Base-by-base conservation (phyloP, 345 rosid species). In the Citrus australasica region DNA sequence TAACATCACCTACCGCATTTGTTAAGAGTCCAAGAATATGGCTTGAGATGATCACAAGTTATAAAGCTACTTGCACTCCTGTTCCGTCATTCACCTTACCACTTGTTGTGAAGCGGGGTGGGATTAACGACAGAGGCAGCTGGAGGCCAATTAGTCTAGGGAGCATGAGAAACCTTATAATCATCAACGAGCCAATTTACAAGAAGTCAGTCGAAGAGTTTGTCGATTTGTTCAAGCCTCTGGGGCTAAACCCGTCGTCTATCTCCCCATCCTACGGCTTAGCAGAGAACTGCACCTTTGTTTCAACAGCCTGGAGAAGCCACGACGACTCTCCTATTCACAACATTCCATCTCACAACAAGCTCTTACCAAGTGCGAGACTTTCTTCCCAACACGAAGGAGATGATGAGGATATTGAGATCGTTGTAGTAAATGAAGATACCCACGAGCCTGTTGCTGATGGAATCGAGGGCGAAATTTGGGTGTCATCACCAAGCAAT, bases 401-500 rank as follows among this genome's bases (percentile, higher is more conserved):
- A 16, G 73, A 78, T 6, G 75, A 78, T 4, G 85, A 72, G 53
- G 92, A 89, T 80, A 87, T 86, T 80, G 65, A 85, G 6, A 87
- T 89, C 58, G 67, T 87, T 8, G 88, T 89, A 2, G 90, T 86
- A 16, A 76, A 91, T 25, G 92, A 88, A 77, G 79, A 88, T 4
- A 87, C 90, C 0, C 37, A 65, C 1, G 90, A 85, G 56, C 83
- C 73, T 21, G 89, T 88, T 28, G 76, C 68, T 8, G 95, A 89
- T 53, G 95, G 87, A 68, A 67, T 67, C 4, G 93, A 91, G 67
- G 93, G 92, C 1, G 95, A 89, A 82, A 87, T 89, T 71, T 91
- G 95, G 91, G 83, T 91, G 8, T 84, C 95, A 19, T 89, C 95
- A 55, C 89, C 95, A 0, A 91, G 92, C 85, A 91, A 89, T 27